phyloP scores from a whole-genome alignment of 2,329 filamentous ascomycete species.

The Alternaria postmessia region DNA sequence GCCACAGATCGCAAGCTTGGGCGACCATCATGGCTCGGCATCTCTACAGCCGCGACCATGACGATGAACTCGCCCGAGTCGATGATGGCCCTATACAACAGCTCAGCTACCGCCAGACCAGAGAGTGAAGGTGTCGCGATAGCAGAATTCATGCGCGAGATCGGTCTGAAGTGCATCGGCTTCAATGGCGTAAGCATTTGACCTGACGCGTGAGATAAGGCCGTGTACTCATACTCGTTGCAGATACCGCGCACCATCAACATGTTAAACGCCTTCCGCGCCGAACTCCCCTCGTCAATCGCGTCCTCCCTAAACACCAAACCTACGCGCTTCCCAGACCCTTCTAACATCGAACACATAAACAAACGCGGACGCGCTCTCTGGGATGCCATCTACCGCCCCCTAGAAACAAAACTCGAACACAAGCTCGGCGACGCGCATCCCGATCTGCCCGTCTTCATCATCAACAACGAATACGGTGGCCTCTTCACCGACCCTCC shows the following conservation, averaged over 20 bases:
- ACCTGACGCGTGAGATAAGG: neutral
- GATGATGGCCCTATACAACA: constrained; percentile 68
- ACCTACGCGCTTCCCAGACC: constrained; percentile 60
- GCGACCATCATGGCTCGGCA: constrained; percentile 48
- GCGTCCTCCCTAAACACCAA: constrained; percentile 62
- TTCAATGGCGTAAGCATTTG: constrained; percentile 69
- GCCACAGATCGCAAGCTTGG: constrained; percentile 41
- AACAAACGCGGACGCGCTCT: constrained; percentile 68
- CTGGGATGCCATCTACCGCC: constrained; percentile 80
- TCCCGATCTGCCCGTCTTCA: constrained; percentile 82
- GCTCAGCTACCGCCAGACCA: constrained; percentile 36
- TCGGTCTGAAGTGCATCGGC: constrained; percentile 78
- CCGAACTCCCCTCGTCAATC: constrained; percentile 67
- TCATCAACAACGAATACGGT: constrained; percentile 77
- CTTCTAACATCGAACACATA: constrained; percentile 63
- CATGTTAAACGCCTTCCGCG: constrained; percentile 75
- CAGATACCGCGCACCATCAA: constrained; percentile 84
- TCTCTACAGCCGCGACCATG: constrained; percentile 75
- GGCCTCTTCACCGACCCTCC: constrained; percentile 75
- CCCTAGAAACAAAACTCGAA: constrained; percentile 75
- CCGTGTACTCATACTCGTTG: constrained; percentile 59
- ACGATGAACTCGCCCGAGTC: constrained; percentile 87
- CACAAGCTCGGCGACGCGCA: constrained; percentile 76
- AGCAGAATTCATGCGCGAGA: constrained; percentile 77
- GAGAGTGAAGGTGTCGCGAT: constrained; percentile 55